Percentiles rank a stretch among this genome's conserved stretches.
Conservation (phyloP, 805 yeast genomes). For the Candida bentonensis region DNA sequence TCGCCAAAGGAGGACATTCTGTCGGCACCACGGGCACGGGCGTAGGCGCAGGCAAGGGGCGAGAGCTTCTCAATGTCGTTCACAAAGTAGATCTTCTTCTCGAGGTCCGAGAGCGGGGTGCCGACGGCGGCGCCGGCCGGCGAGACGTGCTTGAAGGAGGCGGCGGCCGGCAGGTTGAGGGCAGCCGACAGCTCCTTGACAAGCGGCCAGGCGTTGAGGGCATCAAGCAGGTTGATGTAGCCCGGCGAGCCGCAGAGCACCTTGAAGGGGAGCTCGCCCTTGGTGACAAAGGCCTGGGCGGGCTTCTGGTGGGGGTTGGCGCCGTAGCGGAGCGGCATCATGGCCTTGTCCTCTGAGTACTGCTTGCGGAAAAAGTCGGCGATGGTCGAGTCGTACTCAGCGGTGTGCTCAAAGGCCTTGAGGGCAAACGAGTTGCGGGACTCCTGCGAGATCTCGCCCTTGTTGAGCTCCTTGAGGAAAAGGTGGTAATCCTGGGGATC, state of each 20-base stretch:
- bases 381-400: constrained; percentile 91
- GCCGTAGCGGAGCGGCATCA: constrained; percentile 92
- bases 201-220: constrained; percentile 96
- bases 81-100: constrained; percentile 92
- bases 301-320: constrained; percentile 99
- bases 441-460: constrained; percentile 57
- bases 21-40: constrained; percentile 99
- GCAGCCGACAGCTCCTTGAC: constrained; percentile 94
- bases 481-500: constrained; percentile 89
- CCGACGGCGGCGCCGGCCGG: constrained; percentile 99
- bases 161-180: constrained; percentile 94
- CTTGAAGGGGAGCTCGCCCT: constrained; percentile 85
- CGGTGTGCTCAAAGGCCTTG: constrained; percentile 97
- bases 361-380: constrained; percentile 96
- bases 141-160: constrained; percentile 95
- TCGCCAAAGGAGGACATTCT: constrained; percentile 99
- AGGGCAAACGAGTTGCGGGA: constrained; percentile 77
- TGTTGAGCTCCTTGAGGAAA: constrained; percentile 66
- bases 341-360: constrained; percentile 79
- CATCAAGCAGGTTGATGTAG: constrained; percentile 91
- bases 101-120: constrained; percentile 76
- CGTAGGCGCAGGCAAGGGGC: constrained; percentile 95
- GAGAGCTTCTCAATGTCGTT: constrained; percentile 88
- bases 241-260: constrained; percentile 95
- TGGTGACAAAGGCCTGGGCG: constrained; percentile 85